Evolutionary conservation across 257 asterid genomes (phyloP).

Genomic region (Orobanche coerulescens): DNA sequence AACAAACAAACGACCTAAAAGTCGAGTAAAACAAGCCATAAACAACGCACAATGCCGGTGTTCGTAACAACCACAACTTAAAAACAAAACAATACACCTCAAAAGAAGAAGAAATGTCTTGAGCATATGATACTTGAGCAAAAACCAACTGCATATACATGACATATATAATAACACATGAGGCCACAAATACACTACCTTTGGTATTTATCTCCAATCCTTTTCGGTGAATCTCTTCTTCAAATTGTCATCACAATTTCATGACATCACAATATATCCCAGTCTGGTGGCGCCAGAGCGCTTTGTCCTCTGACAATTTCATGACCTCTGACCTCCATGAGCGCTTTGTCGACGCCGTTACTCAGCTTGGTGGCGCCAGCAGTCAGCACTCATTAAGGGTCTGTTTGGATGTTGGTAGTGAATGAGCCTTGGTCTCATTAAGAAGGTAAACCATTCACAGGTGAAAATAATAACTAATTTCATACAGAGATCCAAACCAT

Average conservation of each 20-base stretch:
- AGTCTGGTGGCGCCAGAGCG: constrained; percentile 16
- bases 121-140: background rate
- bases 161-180: background rate
- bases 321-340: too few species aligned
- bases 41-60: background rate
- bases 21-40: background rate
- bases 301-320: too few species aligned
- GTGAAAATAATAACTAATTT: background rate
- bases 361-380: too few species aligned
- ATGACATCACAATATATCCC: constrained; percentile 24
- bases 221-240: constrained; percentile 17
- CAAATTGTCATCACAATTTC: constrained; percentile 32
- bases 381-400: too few species aligned
- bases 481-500: constrained; percentile 9
- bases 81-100: too few species aligned
- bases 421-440: too few species aligned
- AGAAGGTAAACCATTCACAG: too few species aligned
- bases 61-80: background rate
- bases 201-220: constrained; percentile 24
- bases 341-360: too few species aligned
- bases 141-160: background rate
- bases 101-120: background rate
- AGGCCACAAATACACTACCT: constrained; percentile 38
- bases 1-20: too few species aligned
- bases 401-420: constrained; percentile 2